phyloP scores from a whole-genome alignment of 345 rosid species.

The Eucalyptus marginata region DNA sequence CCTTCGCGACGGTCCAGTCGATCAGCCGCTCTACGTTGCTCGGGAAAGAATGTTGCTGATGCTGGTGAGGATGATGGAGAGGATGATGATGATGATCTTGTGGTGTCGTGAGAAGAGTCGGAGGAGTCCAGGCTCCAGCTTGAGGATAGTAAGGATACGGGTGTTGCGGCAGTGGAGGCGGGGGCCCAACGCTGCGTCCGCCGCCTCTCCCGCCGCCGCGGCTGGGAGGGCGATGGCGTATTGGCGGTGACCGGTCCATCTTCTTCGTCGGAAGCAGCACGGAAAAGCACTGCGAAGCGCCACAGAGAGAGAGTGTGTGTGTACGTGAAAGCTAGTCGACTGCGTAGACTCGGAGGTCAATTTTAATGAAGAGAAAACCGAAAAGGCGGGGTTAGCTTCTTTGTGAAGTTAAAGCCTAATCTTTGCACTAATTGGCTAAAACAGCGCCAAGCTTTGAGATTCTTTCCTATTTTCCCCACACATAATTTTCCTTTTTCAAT shows the following conservation, averaged over 20 bases:
- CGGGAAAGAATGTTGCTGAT: not conserved
- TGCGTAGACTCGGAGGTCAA: not conserved
- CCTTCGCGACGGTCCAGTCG: not conserved
- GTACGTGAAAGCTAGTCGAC: not conserved
- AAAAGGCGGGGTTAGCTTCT: not conserved
- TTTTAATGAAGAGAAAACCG: not conserved
- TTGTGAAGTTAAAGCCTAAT: not conserved
- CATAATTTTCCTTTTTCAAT: too few species aligned
- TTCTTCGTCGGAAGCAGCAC: not conserved
- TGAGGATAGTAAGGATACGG: not conserved
- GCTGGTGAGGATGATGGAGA: not conserved
- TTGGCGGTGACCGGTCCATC: not conserved
- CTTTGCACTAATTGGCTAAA: not conserved
- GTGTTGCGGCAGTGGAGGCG: not conserved
- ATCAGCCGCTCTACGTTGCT: not conserved
- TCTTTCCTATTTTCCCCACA: too few species aligned
- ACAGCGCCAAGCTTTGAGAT: not conserved
- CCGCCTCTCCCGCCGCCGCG: not conserved
- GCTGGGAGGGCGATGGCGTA: not conserved
- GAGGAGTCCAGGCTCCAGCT: not conserved
- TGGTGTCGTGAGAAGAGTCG: not conserved
- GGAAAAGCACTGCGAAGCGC: not conserved
- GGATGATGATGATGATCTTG: not conserved
- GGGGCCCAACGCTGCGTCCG: not conserved
- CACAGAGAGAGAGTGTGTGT: not conserved